Conservation (phyloP, 441 rosid genomes). For the Eruca vesicaria region DNA sequence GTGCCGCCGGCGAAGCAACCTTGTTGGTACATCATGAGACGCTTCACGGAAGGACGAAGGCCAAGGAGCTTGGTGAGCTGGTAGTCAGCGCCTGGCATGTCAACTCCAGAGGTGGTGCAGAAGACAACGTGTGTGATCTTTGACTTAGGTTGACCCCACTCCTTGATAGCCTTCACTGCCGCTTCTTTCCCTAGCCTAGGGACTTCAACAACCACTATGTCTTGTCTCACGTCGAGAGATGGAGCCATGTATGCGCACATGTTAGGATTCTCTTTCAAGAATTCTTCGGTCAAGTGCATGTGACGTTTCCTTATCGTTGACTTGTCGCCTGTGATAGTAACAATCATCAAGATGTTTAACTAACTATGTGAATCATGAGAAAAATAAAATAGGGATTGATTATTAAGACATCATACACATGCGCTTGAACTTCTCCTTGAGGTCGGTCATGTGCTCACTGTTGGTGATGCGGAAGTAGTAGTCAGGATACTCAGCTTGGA, state of each 20-base stretch:
- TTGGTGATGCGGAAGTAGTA: conserved; percentile 46
- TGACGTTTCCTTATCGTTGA: conserved; percentile 37
- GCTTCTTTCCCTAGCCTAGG: conserved; percentile 50
- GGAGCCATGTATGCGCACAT: conserved; percentile 39
- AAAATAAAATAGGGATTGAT: background rate
- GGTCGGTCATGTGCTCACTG: conserved; percentile 40
- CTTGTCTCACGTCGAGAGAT: conserved; percentile 41
- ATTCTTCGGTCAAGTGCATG: conserved; percentile 43
- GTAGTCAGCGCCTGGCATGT: conserved; percentile 55
- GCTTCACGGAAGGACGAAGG: conserved; percentile 40
- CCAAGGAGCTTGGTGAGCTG: conserved; percentile 45
- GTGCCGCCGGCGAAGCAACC: conserved; percentile 50
- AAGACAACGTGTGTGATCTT: conserved; percentile 47
- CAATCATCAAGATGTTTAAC: background rate
- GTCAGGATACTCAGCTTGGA: conserved; percentile 41
- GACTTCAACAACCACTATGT: conserved; percentile 40
- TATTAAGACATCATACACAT: conserved; percentile 39
- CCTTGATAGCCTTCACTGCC: conserved; percentile 40
- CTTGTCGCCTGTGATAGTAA: conserved; percentile 35
- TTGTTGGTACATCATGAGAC: conserved; percentile 49
- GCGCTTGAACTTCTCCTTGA: conserved; percentile 43
- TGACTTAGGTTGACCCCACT: conserved; percentile 49
- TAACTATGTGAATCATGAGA: background rate
- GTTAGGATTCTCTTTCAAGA: conserved; percentile 32
- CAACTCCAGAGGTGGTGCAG: conserved; percentile 43